Base-by-base conservation (phyloP, 2,329 filamentous ascomycete species). In the Penicillium sp. region DNA sequence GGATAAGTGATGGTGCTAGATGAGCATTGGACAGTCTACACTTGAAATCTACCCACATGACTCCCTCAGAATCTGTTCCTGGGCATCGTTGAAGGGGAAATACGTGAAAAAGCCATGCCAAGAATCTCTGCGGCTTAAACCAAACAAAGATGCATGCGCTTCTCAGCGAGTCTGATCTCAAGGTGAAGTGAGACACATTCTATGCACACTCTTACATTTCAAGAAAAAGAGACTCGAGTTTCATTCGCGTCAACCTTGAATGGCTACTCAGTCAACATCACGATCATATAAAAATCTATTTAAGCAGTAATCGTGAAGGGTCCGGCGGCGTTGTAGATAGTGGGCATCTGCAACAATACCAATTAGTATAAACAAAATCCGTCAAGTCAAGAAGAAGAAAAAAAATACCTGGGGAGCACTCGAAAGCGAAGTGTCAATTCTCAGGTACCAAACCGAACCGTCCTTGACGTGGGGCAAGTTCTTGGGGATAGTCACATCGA, bases 341-440 rank as follows among this genome's bases (percentile, higher is more conserved):
- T 52, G 21, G 66, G 66, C 65, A 67, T 67, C 65, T 68, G 46
- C 13, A 36, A 36, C 31, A 42, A 4, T 28, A 45, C 7, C 36
- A 4, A 15, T 29, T 16, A 28, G 28, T n/a, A 29, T 16, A 10
- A 6, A 39, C 8, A 21, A 39, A 2, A 7, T 10, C 10, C 18
- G 18, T 21, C 9, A 16, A 29, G 4, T 16, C 13, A 15, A 29
- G 9, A 28, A 4, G 7, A 16, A 18, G n/a, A 33, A 29, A 45
- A 65, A n/a, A 21, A 21, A 34, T 53, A 68, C 66, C 64, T 68
- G 67, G 9, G 66, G 67, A 1, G 67, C 67, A 16, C 54, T 59
- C 1, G 52, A 39, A 31, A 69, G 49, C 15, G 38, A n/a, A 28
- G 61, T 67, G 6, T 43, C 43, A 33, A 68, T 13, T 28, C 67